Evolutionary conservation across 192 early-diverging fungal genomes (phyloP).

Genomic region (Glomus cerebriforme): DNA sequence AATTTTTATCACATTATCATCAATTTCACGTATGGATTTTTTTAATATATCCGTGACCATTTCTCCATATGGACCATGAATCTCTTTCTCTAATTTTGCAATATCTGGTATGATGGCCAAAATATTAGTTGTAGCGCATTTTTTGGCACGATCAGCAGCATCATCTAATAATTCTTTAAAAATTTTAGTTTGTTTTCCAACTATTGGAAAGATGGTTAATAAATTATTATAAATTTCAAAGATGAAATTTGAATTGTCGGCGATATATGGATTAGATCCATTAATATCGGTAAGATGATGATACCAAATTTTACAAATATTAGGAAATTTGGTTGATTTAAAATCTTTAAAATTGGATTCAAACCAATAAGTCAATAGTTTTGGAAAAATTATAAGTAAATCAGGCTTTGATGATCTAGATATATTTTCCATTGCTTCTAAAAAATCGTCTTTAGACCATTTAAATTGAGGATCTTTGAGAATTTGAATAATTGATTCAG

Average conservation of each 20-base stretch:
- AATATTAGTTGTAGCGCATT: background rate
- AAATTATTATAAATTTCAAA: background rate
- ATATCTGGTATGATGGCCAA: background rate
- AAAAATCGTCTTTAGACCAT: background rate
- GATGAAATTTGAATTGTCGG: background rate
- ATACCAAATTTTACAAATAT: slow-evolving; percentile 18
- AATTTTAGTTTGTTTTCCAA: background rate
- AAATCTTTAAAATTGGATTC: background rate
- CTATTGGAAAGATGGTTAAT: background rate
- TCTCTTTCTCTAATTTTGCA: background rate
- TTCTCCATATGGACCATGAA: background rate
- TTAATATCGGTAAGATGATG: background rate
- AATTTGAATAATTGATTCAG: background rate
- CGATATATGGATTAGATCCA: background rate
- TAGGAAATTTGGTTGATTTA: background rate
- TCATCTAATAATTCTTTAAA: background rate
- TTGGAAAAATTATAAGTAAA: slow-evolving; percentile 5
- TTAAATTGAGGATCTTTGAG: background rate
- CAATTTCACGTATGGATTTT: background rate
- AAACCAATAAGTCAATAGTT: slow-evolving; percentile 10
- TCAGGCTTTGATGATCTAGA: background rate
- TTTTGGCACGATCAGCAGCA: background rate
- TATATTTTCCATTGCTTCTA: background rate
- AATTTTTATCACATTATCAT: background rate
- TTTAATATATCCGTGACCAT: background rate